Evolutionary conservation across 495 filamentous ascomycete species (phyloP), one percentile per base, ranked within the genome.

Genomic region (Annulohypoxylon nitens): DNA sequence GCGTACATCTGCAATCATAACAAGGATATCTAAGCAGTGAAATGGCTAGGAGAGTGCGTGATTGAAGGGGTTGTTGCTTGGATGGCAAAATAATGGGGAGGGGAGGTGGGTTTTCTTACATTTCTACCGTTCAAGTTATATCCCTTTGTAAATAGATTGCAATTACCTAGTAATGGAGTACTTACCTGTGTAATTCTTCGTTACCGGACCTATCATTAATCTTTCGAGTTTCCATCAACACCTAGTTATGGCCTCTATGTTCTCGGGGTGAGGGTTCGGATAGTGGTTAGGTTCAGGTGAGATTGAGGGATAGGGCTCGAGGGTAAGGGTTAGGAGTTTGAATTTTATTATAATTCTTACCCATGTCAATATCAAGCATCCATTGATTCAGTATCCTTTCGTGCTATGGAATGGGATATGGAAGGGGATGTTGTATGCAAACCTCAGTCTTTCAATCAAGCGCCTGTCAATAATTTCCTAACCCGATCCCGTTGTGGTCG

Each of bases 401-500:
- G 30, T 30, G 5, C 30, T 30, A 30, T 30, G 30, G 30, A 30
- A 30, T 0, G 20, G 20, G 20, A 30, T 30, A 30, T 30, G 5
- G 30, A 6, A 6, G 30, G 30, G 30, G 30, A 6, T 30, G 30
- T 30, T 4, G 30, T 6, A 30, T 6, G 30, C 3, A 39, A 39
- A 11, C 36, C 36, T 12, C 36, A 39, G 3, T 6, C 30, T 30
- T 30, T 30, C 30, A 30, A 30, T 60, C 6, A 20, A 23, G 20
- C 20, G 20, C 20, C 20, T 23, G 20, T 23, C 1, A 23, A 23
- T 23, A 23, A 23, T 23, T 23, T 61, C n/a, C 10, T 60, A 57
- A 0, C 14, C 64, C 69, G 51, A 67, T 63, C 3, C 61, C 68
- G 1, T 61, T 68, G 64, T 72, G 75, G 23, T 12, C 51, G n/a